Base-by-base conservation (phyloP, 768 basidiomycete species). In the Cystobasidium tubakii region DNA sequence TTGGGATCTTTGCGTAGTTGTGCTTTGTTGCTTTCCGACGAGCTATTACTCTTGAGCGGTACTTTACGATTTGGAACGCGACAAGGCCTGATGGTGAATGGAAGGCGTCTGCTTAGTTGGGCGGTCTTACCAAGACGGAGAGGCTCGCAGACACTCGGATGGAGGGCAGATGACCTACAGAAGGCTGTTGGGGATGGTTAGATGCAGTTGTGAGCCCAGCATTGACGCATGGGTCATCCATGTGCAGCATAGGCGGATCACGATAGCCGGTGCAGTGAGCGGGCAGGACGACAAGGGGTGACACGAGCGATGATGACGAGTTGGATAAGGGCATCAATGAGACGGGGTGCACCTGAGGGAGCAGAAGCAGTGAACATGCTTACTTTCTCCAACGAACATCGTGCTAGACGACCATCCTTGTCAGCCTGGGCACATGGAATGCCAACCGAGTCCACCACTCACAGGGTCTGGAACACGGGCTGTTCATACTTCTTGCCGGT, bases 391-490 rank as follows among this genome's bases (percentile, higher is more conserved):
- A 7, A 57, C 17, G 57, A 53, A 55, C 66, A 46, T 72, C 7
- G 31, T 55, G 29, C 42, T 34, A n/a, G n/a, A n/a, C n/a, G n/a
- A n/a, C n/a, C n/a, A n/a, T n/a, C n/a, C n/a, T n/a, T 53, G 53
- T 60, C 21, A 39, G 53, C 69, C 55, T 25, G 53, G 10, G 25
- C n/a, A n/a, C n/a, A n/a, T n/a, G n/a, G n/a, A n/a, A n/a, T n/a
- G n/a, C n/a, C n/a, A n/a, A n/a, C n/a, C n/a, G n/a, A n/a, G n/a
- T n/a, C n/a, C n/a, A n/a, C 15, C 23, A 60, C 33, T 39, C 53
- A 72, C 29, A 54, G n/a, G 6, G 74, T 75, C 60, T 75, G 74
- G 25, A 57, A 62, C 21, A 75, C 74, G 1, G 74, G 74, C 55
- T 75, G 74, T 54, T 75, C 74, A 39, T 74, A 75, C 21, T 39